Evolutionary conservation across 345 rosid species (phyloP), one percentile per base, ranked within the genome.

Genomic region (Zanthoxylum bungeanum): DNA sequence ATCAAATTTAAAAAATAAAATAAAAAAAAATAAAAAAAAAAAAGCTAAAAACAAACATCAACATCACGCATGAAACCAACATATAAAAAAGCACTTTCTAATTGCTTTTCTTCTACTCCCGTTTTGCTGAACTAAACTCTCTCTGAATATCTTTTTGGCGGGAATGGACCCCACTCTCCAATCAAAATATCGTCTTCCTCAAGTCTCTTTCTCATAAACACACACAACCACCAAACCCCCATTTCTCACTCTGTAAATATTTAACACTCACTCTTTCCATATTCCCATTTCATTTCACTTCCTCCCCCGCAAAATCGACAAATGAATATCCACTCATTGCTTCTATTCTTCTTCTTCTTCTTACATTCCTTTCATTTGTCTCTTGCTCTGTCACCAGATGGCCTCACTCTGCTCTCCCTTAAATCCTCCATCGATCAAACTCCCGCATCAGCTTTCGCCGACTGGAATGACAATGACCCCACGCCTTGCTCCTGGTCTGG

Each of bases 401-500:
- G 99, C 2, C 79, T 92, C 52, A 79, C 96, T 52, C 89, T 95
- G 58, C 96, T 95, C 56, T 91, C 99, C 25, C 76, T 95, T 28
- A 95, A 93, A 74, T 92, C 98, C n/a, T 96, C 99, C 80, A 82
- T 89, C 51, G 96, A 91, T 34, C 78, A 73, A 9, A 27, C 82
- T 3, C 75, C 37, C 27, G 73, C 51, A 66, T 70, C 83, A n/a
- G 81, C 74, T 44, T 89, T 96, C 77, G 76, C 98, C 74, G 91
- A 88, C 76, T 96, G 99, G 99, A 83, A 88, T 79, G 87, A 89
- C 9, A 70, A 83, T 49, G 98, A 96, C 61, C 51, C 86, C 69
- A 87, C 86, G 7, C 99, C 99, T 0, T 96, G 99, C 40, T 76
- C 68, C 40, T 96, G 99, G 99, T 73, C 94, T 3, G 99, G 99